These are phyloP conservation scores for Aspergillus costaricaensis DNA, from an alignment of 2,329 filamentous ascomycete genomes.

Conservation along the genomic window DNA sequence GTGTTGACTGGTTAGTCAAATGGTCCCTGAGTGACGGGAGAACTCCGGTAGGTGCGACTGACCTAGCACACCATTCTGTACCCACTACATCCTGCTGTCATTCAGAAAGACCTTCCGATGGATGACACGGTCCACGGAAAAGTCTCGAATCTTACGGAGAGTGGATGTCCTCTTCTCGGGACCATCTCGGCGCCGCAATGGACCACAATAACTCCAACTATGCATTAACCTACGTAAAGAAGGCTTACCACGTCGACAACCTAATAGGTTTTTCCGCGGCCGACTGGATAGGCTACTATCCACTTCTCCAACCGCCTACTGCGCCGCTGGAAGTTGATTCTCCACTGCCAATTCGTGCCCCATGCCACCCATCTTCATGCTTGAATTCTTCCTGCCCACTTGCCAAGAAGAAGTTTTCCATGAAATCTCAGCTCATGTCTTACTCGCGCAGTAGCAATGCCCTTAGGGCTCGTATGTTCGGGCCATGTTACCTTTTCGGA, in stretches of 20 bases:
- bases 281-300: not conserved
- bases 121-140: constrained; percentile 33
- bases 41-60: not conserved
- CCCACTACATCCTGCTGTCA: constrained; percentile 42
- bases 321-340: not conserved
- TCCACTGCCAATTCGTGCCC: not conserved
- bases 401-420: not conserved
- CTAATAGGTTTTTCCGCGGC: not conserved
- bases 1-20: not conserved
- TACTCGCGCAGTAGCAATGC: not conserved
- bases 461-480: not conserved
- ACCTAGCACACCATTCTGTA: not conserved
- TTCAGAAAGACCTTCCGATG: not conserved
- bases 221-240: not conserved
- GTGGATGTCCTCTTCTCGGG: not conserved
- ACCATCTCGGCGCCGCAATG: not conserved
- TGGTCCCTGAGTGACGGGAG: constrained; percentile 1
- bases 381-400: not conserved
- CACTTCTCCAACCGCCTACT: not conserved
- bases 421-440: not conserved
- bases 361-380: not conserved
- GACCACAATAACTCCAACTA: not conserved
- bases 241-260: not conserved
- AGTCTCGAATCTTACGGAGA: not conserved
- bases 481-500: not conserved